A percentile compares a stretch with the other conserved stretches of the same genome.
phyloP scores from a whole-genome alignment of 768 basidiomycete species.

The Rhizopogon rudus region DNA sequence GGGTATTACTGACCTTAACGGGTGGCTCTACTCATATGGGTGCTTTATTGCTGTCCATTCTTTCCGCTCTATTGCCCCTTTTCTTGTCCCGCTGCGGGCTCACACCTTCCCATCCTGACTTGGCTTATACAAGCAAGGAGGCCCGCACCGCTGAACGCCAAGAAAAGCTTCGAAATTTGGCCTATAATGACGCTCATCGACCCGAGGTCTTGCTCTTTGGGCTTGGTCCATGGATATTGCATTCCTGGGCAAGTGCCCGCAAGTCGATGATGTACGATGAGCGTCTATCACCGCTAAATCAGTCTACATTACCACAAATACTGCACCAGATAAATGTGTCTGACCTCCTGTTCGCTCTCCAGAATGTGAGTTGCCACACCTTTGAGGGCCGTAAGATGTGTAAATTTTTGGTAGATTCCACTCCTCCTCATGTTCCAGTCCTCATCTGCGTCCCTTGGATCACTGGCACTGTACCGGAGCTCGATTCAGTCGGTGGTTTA shows the following conservation, averaged over 20 bases:
- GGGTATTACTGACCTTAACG: constrained; percentile 63
- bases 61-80: constrained; percentile 57
- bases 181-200: constrained; percentile 70
- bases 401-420: constrained; percentile 50
- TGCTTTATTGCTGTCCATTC: constrained; percentile 54
- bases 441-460: constrained; percentile 71
- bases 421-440: constrained; percentile 68
- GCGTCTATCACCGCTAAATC: constrained; percentile 30
- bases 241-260: constrained; percentile 67
- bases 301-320: constrained; percentile 39
- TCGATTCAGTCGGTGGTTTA: constrained; percentile 70
- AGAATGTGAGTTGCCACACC: constrained; percentile 54
- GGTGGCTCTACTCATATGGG: constrained; percentile 47
- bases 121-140: constrained; percentile 47
- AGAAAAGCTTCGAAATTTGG: constrained; percentile 71
- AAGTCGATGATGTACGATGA: constrained; percentile 56
- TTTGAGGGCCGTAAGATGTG: constrained; percentile 4
- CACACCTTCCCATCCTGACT: constrained; percentile 37
- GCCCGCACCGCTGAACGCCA: constrained; percentile 63
- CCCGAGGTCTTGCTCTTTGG: constrained; percentile 81
- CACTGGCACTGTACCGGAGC: constrained; percentile 75
- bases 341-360: constrained; percentile 58
- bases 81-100: constrained; percentile 48
- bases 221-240: constrained; percentile 79
- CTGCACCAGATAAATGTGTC: constrained; percentile 56